These are phyloP conservation scores for Cyberlindnera americana DNA, from an alignment of 805 yeast genomes.

Conservation along the genomic window DNA sequence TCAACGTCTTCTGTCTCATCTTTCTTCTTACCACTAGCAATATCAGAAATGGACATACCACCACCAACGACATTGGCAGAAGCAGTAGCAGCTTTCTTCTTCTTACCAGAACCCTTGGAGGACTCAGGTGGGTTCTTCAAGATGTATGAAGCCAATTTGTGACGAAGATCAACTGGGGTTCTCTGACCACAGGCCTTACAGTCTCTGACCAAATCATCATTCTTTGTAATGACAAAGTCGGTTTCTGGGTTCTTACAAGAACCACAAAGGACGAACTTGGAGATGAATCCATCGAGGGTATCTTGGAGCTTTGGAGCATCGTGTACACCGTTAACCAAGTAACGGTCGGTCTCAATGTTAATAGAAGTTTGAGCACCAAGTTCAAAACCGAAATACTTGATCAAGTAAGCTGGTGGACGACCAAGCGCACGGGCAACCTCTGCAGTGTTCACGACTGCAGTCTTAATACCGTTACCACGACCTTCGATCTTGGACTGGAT, in stretches of 20 bases:
- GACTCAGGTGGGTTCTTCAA: slow-evolving; percentile 82
- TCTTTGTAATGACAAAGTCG: slow-evolving; percentile 75
- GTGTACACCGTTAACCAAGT: slow-evolving; percentile 91
- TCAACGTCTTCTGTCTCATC: slow-evolving; percentile 40
- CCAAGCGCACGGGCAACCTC: slow-evolving; percentile 94
- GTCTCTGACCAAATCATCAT: slow-evolving; percentile 76
- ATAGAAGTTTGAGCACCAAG: slow-evolving; percentile 93
- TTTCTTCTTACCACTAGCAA: slow-evolving; percentile 51
- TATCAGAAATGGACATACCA: slow-evolving; percentile 75
- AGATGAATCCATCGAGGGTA: slow-evolving; percentile 88
- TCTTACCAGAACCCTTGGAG: slow-evolving; percentile 43
- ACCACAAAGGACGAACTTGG: slow-evolving; percentile 88
- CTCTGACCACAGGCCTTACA: slow-evolving; percentile 98
- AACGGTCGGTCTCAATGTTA: slow-evolving; percentile 78
- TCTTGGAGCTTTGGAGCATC: slow-evolving; percentile 90
- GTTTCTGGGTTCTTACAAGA: slow-evolving; percentile 98
- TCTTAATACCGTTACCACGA: slow-evolving; percentile 98
- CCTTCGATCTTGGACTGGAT: slow-evolving; percentile 97
- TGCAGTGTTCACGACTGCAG: slow-evolving; percentile 82
- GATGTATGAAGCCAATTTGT: slow-evolving; percentile 82
- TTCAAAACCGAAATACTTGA: slow-evolving; percentile 94
- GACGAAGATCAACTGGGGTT: slow-evolving; percentile 78
- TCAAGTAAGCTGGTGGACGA: slow-evolving; percentile 88
- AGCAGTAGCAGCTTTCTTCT: slow-evolving; percentile 78
- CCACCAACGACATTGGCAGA: slow-evolving; percentile 88